Evolutionary conservation across 805 yeast species (phyloP).

Genomic region (Metschnikowia chrysomelidarum): DNA sequence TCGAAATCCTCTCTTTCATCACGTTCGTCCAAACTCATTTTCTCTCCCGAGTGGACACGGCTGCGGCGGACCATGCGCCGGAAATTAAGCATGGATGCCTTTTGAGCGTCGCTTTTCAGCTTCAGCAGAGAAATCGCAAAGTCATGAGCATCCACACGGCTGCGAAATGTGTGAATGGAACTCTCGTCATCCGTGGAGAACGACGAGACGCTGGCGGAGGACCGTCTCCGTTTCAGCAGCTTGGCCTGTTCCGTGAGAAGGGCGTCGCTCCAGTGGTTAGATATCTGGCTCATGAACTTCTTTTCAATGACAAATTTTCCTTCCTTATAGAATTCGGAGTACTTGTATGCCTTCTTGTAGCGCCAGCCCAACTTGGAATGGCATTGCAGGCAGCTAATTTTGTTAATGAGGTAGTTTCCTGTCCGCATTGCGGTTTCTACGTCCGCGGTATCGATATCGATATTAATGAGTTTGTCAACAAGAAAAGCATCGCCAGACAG

Average conservation of each 20-base stretch:
- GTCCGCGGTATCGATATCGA: conserved; percentile 24
- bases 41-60: conserved; percentile 9
- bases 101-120: conserved; percentile 1
- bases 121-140: conserved; percentile 1
- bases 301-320: conserved; percentile 45
- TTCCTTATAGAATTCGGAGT: conserved; percentile 40
- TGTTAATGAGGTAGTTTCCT: conserved; percentile 36
- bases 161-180: conserved; percentile 10
- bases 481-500: conserved; percentile 41
- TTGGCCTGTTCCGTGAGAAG: conserved; percentile 32
- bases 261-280: conserved; percentile 36
- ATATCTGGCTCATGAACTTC: conserved; percentile 31
- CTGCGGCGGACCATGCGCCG: conserved; percentile 8
- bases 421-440: conserved; percentile 40
- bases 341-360: conserved; percentile 36
- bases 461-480: conserved; percentile 40
- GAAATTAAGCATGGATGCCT: conserved; percentile 7
- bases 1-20: too few species aligned
- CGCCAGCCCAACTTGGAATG: conserved; percentile 37
- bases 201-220: conserved; percentile 16
- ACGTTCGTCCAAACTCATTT: conserved; percentile 18
- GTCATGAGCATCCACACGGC: conserved; percentile 7
- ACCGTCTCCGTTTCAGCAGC: conserved; percentile 24
- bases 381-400: conserved; percentile 42
- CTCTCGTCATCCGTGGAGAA: conserved; percentile 9